A percentile compares a stretch with the other conserved stretches of the same genome.
These are phyloP conservation scores for Kwoniella heveanensis DNA, from an alignment of 768 basidiomycete genomes.

Conservation along the genomic window DNA sequence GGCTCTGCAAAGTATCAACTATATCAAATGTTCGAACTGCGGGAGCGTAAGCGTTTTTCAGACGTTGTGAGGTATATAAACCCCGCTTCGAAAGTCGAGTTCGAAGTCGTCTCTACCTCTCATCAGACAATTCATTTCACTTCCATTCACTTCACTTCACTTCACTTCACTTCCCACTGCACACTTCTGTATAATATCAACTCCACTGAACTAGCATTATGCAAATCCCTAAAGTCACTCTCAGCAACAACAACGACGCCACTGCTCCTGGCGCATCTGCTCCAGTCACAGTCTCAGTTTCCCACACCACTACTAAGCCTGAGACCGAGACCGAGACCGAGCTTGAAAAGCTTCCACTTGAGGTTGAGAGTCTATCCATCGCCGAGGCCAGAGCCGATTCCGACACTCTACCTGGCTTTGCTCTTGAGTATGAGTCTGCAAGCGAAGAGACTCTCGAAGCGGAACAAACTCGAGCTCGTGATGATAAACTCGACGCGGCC, in stretches of 20 bases:
- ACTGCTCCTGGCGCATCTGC: background rate
- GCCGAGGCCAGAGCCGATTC: background rate
- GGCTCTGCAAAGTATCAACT: background rate
- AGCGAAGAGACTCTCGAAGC: too few species aligned
- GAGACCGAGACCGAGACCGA: background rate
- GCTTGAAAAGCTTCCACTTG: background rate
- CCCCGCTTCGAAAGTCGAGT: too few species aligned
- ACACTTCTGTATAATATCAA: too few species aligned
- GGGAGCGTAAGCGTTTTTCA: constrained; percentile 16
- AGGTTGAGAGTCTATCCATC: background rate
- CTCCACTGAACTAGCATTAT: background rate
- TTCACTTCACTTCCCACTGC: background rate
- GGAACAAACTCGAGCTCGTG: too few species aligned
- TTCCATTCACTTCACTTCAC: too few species aligned
- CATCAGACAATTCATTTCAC: too few species aligned
- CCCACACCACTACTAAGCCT: background rate
- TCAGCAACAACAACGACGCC: background rate
- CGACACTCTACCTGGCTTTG: too few species aligned
- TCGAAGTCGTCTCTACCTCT: background rate
- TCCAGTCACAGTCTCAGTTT: too few species aligned
- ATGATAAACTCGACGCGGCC: too few species aligned
- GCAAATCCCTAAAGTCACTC: background rate
- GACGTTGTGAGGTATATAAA: constrained; percentile 16
- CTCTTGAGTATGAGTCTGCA: too few species aligned
- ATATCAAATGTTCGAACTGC: constrained; percentile 18